These are phyloP conservation scores for Exidia glandulosa DNA, from an alignment of 768 basidiomycete species.

Conservation along the genomic window DNA sequence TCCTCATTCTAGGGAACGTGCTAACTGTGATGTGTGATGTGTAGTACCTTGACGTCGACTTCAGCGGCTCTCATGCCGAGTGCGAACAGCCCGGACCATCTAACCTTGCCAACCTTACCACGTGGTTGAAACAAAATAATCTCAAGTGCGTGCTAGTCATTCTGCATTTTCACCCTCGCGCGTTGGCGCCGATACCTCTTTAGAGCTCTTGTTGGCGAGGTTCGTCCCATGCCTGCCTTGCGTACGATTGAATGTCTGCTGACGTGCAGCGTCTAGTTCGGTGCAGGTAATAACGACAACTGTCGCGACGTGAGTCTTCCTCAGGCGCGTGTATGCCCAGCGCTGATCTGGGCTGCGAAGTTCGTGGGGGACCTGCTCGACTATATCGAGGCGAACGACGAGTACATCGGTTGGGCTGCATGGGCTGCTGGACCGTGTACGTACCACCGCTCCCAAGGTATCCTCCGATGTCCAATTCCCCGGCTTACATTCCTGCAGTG, in stretches of 20 bases:
- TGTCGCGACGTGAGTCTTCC: conserved; percentile 14
- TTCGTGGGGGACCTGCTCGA: conserved; percentile 25
- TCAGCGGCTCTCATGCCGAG: conserved; percentile 30
- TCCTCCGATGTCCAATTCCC: background rate
- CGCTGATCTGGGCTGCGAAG: conserved; percentile 12
- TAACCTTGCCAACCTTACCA: conserved; percentile 30
- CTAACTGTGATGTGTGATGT: conserved; percentile 6
- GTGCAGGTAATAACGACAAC: conserved; percentile 31
- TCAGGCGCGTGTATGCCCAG: background rate
- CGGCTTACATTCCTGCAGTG: conserved; percentile 15
- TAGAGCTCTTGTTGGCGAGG: conserved; percentile 35
- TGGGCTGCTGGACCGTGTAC: conserved; percentile 38
- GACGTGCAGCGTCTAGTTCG: too few relatives aligned
- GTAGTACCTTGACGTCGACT: conserved; percentile 22
- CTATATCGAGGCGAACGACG: conserved; percentile 31
- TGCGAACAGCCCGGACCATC: conserved; percentile 34
- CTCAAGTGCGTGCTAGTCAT: conserved; percentile 24
- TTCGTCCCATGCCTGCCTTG: too few relatives aligned
- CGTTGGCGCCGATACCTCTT: background rate
- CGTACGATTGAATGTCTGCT: too few relatives aligned
- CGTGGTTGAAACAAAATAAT: conserved; percentile 31
- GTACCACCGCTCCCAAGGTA: conserved; percentile 5
- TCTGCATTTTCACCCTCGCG: background rate
- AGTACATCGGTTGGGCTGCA: conserved; percentile 36
- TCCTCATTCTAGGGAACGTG: background rate